Evolutionary conservation across 768 basidiomycete genomes (phyloP).

Genomic region (Clavulina sp.): DNA sequence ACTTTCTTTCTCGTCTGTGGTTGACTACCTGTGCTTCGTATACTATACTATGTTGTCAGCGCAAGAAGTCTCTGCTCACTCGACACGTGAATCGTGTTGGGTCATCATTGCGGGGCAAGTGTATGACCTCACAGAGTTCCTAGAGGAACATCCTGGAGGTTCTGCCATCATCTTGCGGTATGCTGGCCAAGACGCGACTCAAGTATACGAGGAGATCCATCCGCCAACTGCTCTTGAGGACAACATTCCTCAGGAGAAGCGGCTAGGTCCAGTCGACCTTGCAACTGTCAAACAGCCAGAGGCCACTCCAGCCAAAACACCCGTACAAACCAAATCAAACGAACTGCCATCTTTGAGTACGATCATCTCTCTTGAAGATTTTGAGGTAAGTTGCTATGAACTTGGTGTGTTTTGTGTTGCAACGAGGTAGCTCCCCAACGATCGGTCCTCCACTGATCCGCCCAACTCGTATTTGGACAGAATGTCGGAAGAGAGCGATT

Average conservation of each 20-base stretch:
- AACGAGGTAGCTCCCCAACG: background rate
- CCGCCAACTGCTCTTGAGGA: slow-evolving; percentile 63
- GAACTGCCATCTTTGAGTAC: background rate
- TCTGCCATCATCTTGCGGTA: slow-evolving; percentile 65
- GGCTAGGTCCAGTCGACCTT: slow-evolving; percentile 48
- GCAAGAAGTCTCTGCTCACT: slow-evolving; percentile 6
- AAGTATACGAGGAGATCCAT: slow-evolving; percentile 65
- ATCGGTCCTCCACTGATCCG: background rate
- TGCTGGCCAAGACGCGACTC: slow-evolving; percentile 60
- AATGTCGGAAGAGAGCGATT: background rate
- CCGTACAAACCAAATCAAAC: background rate
- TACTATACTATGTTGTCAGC: slow-evolving; percentile 2
- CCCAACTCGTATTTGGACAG: background rate
- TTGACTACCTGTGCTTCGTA: too few relatives aligned
- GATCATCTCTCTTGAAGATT: slow-evolving; percentile 1
- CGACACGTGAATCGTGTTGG: slow-evolving; percentile 9
- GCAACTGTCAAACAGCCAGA: slow-evolving; percentile 2
- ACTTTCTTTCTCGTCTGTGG: too few relatives aligned
- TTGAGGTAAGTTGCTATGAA: background rate
- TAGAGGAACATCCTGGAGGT: slow-evolving; percentile 66
- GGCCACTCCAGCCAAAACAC: background rate
- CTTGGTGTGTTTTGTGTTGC: background rate
- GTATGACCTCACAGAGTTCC: slow-evolving; percentile 10
- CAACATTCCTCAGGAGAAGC: slow-evolving; percentile 49
- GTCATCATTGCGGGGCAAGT: slow-evolving; percentile 8